Conservation (phyloP, 139 green algal species). For the Asterochloris erici region DNA sequence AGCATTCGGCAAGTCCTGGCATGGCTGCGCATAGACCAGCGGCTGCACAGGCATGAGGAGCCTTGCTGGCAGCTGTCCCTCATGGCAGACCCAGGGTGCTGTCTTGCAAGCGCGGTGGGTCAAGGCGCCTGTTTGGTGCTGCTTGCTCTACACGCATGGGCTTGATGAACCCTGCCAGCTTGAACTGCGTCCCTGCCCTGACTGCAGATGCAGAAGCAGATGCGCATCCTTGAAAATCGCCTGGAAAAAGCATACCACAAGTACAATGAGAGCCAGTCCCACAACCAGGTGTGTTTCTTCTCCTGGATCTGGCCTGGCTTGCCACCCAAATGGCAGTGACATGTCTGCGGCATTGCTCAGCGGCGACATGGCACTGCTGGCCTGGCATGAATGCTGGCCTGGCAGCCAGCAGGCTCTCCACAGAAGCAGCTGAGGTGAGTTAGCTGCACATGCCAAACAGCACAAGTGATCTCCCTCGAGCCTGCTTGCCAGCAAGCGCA, state of each 20-base stretch:
- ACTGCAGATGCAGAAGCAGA: constrained; percentile 59
- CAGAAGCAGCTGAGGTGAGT: too few species aligned
- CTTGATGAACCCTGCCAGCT: background rate
- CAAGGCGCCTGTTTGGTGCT: background rate
- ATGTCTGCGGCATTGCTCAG: too few species aligned
- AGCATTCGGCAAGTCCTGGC: too few species aligned
- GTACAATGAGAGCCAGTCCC: constrained; percentile 60
- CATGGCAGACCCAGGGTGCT: too few species aligned
- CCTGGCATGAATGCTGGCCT: background rate
- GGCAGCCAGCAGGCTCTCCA: too few species aligned
- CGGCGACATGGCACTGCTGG: too few species aligned
- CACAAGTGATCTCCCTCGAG: too few species aligned
- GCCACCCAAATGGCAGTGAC: constrained; percentile 61
- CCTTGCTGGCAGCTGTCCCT: too few species aligned
- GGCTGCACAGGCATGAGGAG: too few species aligned
- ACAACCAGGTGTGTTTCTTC: constrained; percentile 5
- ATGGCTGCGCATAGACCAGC: too few species aligned
- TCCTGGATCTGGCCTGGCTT: constrained; percentile 36
- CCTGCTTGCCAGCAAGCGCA: too few species aligned
- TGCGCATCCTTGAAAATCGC: constrained; percentile 82
- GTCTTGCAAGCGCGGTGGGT: background rate
- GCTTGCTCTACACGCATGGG: background rate
- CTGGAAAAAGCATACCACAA: constrained; percentile 77
- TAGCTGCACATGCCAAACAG: too few species aligned
- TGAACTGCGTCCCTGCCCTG: background rate